Conservation (phyloP, 2,329 filamentous ascomycete genomes). For the Nannizziopsis barbatae region DNA sequence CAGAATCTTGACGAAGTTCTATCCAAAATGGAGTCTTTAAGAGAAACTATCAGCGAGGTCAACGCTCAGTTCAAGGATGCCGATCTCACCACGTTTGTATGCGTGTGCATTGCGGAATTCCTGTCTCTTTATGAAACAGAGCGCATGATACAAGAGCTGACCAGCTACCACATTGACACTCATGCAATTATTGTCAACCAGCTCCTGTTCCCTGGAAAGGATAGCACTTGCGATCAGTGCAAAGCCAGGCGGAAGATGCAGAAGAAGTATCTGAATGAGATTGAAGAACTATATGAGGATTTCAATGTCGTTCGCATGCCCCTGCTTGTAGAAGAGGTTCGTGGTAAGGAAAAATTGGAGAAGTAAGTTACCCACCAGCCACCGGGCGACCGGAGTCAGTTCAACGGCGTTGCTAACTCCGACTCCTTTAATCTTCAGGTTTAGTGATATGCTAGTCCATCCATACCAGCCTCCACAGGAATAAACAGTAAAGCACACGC, state of each 20-base stretch:
- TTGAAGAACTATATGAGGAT: conserved; percentile 95
- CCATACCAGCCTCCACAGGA: conserved; percentile 39
- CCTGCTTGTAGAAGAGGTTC: conserved; percentile 83
- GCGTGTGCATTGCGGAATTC: conserved; percentile 97
- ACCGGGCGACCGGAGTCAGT: no score
- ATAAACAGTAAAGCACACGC: conserved; percentile 10
- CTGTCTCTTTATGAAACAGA: conserved; percentile 95
- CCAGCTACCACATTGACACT: conserved; percentile 86
- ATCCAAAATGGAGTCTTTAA: conserved; percentile 84
- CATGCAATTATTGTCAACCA: conserved; percentile 98
- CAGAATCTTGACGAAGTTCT: conserved; percentile 86
- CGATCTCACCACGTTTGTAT: conserved; percentile 90
- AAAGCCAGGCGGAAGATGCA: conserved; percentile 95
- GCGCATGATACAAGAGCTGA: conserved; percentile 97
- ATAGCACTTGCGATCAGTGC: conserved; percentile 86
- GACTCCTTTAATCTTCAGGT: conserved; percentile 23
- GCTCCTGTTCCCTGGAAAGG: conserved; percentile 78
- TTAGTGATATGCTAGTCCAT: conserved; percentile 41
- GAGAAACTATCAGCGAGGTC: conserved; percentile 87
- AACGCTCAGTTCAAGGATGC: conserved; percentile 98
- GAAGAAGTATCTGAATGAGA: conserved; percentile 97
- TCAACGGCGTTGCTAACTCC: background rate
- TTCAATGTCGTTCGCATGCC: conserved; percentile 99
- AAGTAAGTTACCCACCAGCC: conserved; percentile 43
- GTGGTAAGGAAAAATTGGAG: conserved; percentile 87